Percentiles rank a stretch among this genome's conserved stretches.
phyloP scores from a whole-genome alignment of 2,329 filamentous ascomycete genomes.

The Colletotrichum cordylinicola region DNA sequence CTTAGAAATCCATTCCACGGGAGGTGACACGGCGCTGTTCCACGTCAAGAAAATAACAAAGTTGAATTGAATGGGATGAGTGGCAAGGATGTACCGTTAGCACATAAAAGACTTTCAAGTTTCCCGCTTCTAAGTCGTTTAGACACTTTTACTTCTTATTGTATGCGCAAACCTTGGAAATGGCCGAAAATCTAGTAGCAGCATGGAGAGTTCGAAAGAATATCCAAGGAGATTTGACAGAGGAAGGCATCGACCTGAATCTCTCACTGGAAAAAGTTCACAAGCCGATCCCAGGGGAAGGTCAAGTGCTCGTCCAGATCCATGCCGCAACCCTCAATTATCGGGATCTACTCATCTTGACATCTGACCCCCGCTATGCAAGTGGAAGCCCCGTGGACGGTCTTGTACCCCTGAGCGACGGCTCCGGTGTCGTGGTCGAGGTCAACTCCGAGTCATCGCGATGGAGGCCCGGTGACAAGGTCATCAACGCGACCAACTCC shows the following conservation, averaged over 20 bases:
- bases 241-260: not conserved
- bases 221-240: not conserved
- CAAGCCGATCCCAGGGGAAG: not conserved
- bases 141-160: not conserved
- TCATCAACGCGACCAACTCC: not conserved
- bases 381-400: not conserved
- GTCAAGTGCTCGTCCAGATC: not conserved
- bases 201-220: not conserved
- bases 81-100: not conserved
- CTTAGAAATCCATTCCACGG: rapidly evolving
- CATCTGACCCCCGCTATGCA: not conserved
- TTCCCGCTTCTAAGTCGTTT: rapidly evolving
- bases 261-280: not conserved
- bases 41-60: not conserved
- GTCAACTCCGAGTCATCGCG: not conserved
- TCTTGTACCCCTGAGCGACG: not conserved
- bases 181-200: rapidly evolving
- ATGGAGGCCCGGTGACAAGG: not conserved
- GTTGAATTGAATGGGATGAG: not conserved
- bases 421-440: not conserved
- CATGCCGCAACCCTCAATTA: not conserved
- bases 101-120: not conserved
- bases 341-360: not conserved
- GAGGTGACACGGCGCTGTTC: not conserved
- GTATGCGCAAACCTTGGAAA: not conserved